Conservation (phyloP, 2,329 filamentous ascomycete species). For the Alternaria atra region DNA sequence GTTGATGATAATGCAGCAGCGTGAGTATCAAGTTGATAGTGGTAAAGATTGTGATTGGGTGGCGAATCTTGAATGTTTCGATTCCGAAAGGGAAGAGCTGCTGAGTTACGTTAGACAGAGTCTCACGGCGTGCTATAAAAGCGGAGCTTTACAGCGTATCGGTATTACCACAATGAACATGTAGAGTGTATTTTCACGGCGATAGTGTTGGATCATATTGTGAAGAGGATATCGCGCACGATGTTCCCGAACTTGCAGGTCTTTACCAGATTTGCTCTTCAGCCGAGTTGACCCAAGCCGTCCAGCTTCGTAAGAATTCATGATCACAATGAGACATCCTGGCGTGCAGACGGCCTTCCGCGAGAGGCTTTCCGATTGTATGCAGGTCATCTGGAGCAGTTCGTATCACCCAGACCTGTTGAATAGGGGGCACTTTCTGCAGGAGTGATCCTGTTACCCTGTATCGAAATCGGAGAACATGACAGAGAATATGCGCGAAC, state of each 20-base stretch:
- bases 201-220: neutral
- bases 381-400: too few relatives aligned
- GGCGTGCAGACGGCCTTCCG: neutral
- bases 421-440: too few relatives aligned
- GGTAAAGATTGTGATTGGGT: neutral
- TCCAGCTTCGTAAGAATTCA: neutral
- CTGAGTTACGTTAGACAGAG: neutral
- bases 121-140: neutral
- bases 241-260: neutral
- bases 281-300: too few relatives aligned
- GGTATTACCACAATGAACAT: neutral
- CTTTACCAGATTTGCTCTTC: neutral
- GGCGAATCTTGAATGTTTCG: neutral
- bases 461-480: too few relatives aligned
- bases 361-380: neutral
- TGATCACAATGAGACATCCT: neutral
- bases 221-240: neutral
- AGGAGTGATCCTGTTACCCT: too few relatives aligned
- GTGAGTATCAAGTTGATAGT: neutral
- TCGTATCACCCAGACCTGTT: too few relatives aligned
- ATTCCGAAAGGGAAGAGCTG: neutral
- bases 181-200: neutral
- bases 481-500: too few relatives aligned
- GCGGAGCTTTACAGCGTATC: neutral
- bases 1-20: neutral